Evolutionary conservation across 106 monocot species (phyloP), one percentile per base, ranked within the genome.

Genomic region (Cymbidium sinense): DNA sequence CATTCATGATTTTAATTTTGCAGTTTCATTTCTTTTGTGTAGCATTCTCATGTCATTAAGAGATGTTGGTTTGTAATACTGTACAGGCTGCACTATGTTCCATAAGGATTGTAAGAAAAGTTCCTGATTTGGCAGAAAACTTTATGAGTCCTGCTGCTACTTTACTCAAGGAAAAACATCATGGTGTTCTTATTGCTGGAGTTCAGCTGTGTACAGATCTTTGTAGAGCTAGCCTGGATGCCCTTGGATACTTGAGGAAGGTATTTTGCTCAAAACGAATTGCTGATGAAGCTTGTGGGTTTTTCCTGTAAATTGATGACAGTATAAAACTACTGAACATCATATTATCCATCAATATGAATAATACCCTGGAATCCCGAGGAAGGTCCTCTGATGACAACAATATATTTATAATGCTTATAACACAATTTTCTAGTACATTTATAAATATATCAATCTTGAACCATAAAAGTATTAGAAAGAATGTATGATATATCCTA

Each of bases 161-260:
- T 52, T 86, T 94, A 70, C 88, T 99, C 35, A 99, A 94, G 83
- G 98, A 99, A 85, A 99, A 99, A 36, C 98, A 99, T 85, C 98
- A 99, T 83, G 98, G 98, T 52, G 98, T 94, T 77, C 78, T 99
- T 47, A 90, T 99, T 81, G 75, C 94, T 84, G 92, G 87, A 43
- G 92, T 99, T 74, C 92, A 94, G 78, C 92, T 99, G 30, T 99
- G 98, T 75, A 84, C 82, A 52, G 98, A 94, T 86, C 79, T 99
- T 30, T 99, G 94, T 83, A 94, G 88, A 88, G 92, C 90, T 34
- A 94, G 90, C 72, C 44, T 55, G 17, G 92, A 94, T 23, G 88
- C 94, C 70, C 77, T 90, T 75, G 87, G 87, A 77, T 87, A 94
- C 78, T 75, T 99, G 79, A 88, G 98, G 71, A 94, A 94, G 98